phyloP scores from a whole-genome alignment of 2,329 filamentous ascomycete species.

The Sporothrix phasma region DNA sequence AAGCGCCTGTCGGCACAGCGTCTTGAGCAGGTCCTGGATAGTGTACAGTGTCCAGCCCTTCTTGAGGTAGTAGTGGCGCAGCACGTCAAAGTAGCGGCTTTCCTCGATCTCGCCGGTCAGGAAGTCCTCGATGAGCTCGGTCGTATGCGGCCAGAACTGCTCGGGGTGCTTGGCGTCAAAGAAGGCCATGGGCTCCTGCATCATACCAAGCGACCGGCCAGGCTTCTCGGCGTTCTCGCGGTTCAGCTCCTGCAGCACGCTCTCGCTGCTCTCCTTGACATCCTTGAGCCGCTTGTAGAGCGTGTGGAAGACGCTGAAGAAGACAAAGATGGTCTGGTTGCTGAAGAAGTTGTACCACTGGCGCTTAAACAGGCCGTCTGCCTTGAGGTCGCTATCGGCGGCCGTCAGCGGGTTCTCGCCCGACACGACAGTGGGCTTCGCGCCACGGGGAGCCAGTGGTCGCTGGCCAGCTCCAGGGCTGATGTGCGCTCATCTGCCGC shows the following conservation, averaged over 20 bases:
- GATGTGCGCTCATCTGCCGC: constrained; percentile 20
- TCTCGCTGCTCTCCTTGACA: constrained; percentile 68
- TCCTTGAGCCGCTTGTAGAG: constrained; percentile 75
- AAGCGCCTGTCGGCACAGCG: constrained; percentile 69
- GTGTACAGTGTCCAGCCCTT: constrained; percentile 91
- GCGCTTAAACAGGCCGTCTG: constrained; percentile 70
- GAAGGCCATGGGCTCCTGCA: constrained; percentile 69
- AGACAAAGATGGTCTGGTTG: constrained; percentile 86
- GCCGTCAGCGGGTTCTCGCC: constrained; percentile 45
- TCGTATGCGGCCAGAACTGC: constrained; percentile 75
- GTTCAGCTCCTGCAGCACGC: constrained; percentile 62
- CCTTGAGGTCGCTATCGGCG: constrained; percentile 57
- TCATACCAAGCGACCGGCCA: constrained; percentile 71
- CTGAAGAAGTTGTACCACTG: constrained; percentile 82
- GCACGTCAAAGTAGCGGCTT: constrained; percentile 73
- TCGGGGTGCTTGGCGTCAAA: constrained; percentile 57
- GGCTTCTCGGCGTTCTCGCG: constrained; percentile 68
- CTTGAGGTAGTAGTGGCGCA: constrained; percentile 84
- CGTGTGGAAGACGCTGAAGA: constrained; percentile 88
- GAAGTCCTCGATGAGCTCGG: constrained; percentile 78
- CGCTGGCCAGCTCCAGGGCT: constrained; percentile 53
- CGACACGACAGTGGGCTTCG: constrained; percentile 43
- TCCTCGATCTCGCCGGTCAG: constrained; percentile 76
- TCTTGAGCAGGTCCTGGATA: constrained; percentile 77
- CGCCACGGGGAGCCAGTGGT: constrained; percentile 54